phyloP scores from a whole-genome alignment of 805 yeast species.

The Pichia sporocuriosa region DNA sequence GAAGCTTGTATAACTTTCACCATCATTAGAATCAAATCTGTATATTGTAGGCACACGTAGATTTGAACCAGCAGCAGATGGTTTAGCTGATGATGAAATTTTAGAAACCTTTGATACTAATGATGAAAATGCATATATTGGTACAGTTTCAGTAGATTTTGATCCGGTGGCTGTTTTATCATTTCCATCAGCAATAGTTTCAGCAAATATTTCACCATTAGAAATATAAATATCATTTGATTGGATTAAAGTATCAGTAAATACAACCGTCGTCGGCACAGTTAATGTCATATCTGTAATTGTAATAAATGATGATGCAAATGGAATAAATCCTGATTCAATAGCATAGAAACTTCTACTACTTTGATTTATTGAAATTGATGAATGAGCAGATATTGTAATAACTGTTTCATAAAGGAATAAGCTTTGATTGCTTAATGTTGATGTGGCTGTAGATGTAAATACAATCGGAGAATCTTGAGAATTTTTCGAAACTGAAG shows the following conservation, averaged over 20 bases:
- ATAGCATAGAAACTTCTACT: conserved; percentile 20
- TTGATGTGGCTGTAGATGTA: too few species aligned
- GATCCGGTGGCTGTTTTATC: background rate
- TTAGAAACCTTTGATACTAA: conserved; percentile 7
- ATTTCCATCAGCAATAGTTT: conserved; percentile 8
- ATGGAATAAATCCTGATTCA: conserved; percentile 28
- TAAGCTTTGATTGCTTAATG: background rate
- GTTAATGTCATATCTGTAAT: conserved; percentile 26
- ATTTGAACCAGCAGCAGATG: conserved; percentile 4
- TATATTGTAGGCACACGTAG: background rate
- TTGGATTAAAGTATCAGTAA: conserved; percentile 13
- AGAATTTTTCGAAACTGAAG: background rate
- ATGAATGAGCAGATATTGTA: background rate
- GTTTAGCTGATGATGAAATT: background rate
- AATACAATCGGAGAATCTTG: background rate
- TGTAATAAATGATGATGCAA: conserved; percentile 22
- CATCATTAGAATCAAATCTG: too few species aligned
- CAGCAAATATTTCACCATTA: conserved; percentile 25
- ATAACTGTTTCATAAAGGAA: background rate
- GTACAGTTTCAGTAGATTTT: background rate
- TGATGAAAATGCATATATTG: conserved; percentile 14
- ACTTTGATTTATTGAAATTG: too few species aligned
- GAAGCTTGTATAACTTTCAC: background rate
- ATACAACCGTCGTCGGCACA: conserved; percentile 14
- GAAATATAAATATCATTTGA: conserved; percentile 21